Evolutionary conservation across 2,329 filamentous ascomycete species (phyloP), one percentile per base, ranked within the genome.

Genomic region (Teratosphaeria gauchensis): DNA sequence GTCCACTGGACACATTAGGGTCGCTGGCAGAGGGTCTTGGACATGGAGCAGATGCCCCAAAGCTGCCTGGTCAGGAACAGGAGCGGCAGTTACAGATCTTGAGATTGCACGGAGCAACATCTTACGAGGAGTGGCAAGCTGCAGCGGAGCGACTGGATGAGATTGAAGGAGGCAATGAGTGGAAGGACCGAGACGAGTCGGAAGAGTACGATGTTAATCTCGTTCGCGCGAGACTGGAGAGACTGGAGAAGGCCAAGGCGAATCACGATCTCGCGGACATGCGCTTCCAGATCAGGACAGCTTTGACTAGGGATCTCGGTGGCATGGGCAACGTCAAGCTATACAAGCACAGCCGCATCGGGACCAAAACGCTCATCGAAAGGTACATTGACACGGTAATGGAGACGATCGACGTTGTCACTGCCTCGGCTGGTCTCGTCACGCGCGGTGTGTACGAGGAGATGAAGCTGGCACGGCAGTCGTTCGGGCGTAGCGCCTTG

Each of bases 301-400:
- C 82, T 11, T 74, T 84, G 38, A 78, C 95, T 32, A 85, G 92
- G 38, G 96, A 96, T 68, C 78, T 95, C n/a, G 92, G 90, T 59
- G 95, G 95, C 71, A 95, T 96, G 66, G 90, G 89, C 0, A 83
- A 87, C 1, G 84, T 89, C 1, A 85, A 85, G 62, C 78, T 96
- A 1, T 96, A 91, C 76, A 92, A 92, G 67, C 83, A 87, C 59
- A 88, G 90, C 12, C 94, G 94, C 70, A 87, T 88, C 1, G 92
- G 92, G 16, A 96, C 92, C 0, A 96, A 96, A 72, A 83, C 89
- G 56, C 76, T 96, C 54, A 95, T 96, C 62, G 91, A 96, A 69
- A 89, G 95, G 72, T 96, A 96, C 69, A 86, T 95, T 62, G 85
- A 86, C 0, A 86, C 92, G 69, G 86, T 95, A 38, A 88, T 88